These are phyloP conservation scores for Cunninghamia lanceolata DNA, from an alignment of 75 land plant genomes.

Conservation along the genomic window DNA sequence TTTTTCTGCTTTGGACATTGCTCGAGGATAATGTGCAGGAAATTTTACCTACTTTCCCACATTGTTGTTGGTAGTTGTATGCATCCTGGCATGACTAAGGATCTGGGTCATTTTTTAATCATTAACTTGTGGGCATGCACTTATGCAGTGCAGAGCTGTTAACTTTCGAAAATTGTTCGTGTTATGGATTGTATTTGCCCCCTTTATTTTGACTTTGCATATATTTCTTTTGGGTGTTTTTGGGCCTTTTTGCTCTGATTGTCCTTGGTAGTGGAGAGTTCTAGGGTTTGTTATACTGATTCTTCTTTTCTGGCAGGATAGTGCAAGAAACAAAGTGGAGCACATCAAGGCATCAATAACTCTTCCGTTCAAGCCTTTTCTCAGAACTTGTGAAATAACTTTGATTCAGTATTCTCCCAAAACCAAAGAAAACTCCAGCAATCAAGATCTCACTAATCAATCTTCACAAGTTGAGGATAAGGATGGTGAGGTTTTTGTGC, in stretches of 20 bases:
- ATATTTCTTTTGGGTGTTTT: background rate
- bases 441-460: background rate
- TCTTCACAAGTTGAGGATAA: background rate
- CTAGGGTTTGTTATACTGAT: background rate
- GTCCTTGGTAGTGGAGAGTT: background rate
- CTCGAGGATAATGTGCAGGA: background rate
- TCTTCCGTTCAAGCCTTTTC: slow-evolving; percentile 56
- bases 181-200: background rate
- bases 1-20: background rate
- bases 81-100: background rate
- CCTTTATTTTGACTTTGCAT: background rate
- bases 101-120: background rate
- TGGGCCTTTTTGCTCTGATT: background rate
- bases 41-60: background rate
- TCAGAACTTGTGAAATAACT: slow-evolving; percentile 1
- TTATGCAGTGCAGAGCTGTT: background rate
- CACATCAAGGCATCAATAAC: slow-evolving; percentile 54
- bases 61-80: background rate
- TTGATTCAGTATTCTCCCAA: background rate
- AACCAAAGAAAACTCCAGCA: background rate
- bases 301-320: slow-evolving; percentile 24
- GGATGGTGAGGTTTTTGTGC: too few species aligned
- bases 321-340: slow-evolving; percentile 30
- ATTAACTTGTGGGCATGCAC: background rate
- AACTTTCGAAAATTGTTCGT: background rate